Percentiles rank a stretch among this genome's conserved stretches.
Conservation (phyloP, 352 stramenopile species). For the Thraustochytrium sp. region DNA sequence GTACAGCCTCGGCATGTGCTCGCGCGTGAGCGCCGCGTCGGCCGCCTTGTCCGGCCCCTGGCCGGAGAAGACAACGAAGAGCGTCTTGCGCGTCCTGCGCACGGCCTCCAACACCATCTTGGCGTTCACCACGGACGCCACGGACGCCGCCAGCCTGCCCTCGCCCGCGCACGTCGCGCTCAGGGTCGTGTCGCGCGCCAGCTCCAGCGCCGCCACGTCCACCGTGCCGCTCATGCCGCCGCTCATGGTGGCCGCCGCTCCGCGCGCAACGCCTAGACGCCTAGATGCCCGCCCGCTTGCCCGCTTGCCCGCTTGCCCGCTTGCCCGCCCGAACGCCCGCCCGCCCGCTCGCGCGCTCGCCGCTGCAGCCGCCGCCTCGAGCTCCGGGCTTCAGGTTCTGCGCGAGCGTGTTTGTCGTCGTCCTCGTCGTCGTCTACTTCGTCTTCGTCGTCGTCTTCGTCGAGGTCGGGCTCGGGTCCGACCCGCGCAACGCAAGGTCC, state of each 20-base stretch:
- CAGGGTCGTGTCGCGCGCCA: background rate
- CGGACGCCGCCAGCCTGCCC: background rate
- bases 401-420: too few species aligned
- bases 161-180: background rate
- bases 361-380: too few species aligned
- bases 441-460: too few species aligned
- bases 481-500: too few species aligned
- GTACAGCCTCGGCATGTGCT: background rate
- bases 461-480: too few species aligned
- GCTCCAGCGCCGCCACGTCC: background rate
- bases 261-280: too few species aligned
- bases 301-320: too few species aligned
- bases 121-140: constrained; percentile 1
- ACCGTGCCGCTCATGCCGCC: background rate
- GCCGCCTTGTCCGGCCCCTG: background rate
- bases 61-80: constrained; percentile 3
- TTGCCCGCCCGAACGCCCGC: too few species aligned
- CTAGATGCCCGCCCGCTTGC: too few species aligned
- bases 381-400: too few species aligned
- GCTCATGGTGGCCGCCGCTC: background rate
- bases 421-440: too few species aligned
- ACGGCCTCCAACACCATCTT: constrained; percentile 5
- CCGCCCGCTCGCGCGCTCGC: too few species aligned
- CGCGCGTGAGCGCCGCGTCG: background rate
- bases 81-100: background rate